phyloP scores from a whole-genome alignment of 1,139 yeast genomes.

The Pichia sp. region DNA sequence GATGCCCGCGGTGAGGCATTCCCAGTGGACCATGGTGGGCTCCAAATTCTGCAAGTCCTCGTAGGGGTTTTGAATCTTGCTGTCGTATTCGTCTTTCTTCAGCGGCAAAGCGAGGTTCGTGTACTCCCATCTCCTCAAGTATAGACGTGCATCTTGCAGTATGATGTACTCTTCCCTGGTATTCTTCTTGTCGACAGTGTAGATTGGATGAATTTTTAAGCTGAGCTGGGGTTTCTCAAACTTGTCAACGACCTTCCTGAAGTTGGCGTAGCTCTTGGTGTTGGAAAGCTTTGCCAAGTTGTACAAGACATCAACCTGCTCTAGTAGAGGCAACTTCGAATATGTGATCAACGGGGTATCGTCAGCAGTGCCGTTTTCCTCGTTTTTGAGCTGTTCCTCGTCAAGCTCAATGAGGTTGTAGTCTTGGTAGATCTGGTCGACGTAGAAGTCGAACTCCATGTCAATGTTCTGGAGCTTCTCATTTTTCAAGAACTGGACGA shows the following conservation, averaged over 20 bases:
- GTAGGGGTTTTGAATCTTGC: conserved; percentile 29
- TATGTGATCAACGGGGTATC: conserved; percentile 33
- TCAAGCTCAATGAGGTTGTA: conserved; percentile 11
- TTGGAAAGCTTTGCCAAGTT: conserved; percentile 38
- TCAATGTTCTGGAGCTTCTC: conserved; percentile 27
- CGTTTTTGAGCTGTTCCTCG: conserved; percentile 19
- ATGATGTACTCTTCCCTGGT: conserved; percentile 38
- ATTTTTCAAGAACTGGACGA: conserved; percentile 36
- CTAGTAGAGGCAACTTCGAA: conserved; percentile 33
- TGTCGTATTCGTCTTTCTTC: conserved; percentile 39
- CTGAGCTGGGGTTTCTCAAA: conserved; percentile 36
- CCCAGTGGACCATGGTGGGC: conserved; percentile 41
- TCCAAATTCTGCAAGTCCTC: conserved; percentile 31
- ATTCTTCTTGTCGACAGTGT: conserved; percentile 15
- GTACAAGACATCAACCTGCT: conserved; percentile 43
- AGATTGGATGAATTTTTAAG: conserved; percentile 25
- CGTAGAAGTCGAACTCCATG: conserved; percentile 27
- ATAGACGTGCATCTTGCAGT: conserved; percentile 45
- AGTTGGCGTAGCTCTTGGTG: conserved; percentile 36
- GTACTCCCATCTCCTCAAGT: conserved; percentile 37
- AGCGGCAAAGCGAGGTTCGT: conserved; percentile 41
- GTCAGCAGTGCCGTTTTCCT: conserved; percentile 20
- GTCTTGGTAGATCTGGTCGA: conserved; percentile 23
- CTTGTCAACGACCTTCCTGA: conserved; percentile 44
- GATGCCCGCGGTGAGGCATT: conserved; percentile 37